These are phyloP conservation scores for Xerocomus spinulosus DNA, from an alignment of 768 basidiomycete genomes.

Conservation along the genomic window DNA sequence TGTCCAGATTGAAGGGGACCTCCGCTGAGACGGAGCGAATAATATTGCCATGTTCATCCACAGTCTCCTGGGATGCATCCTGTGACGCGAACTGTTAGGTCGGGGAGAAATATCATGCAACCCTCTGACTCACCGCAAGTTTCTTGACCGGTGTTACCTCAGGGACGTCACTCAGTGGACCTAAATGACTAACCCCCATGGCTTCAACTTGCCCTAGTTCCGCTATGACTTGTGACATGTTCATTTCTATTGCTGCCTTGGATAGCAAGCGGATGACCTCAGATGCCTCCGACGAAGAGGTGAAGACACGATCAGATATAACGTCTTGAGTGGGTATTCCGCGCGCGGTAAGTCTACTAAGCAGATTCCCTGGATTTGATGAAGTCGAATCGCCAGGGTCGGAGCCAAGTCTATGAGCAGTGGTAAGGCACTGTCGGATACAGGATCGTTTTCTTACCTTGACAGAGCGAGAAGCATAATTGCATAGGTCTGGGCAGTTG, in stretches of 20 bases:
- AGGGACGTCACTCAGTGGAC: slow-evolving; percentile 50
- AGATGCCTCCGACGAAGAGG: slow-evolving; percentile 51
- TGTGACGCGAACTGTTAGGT: slow-evolving; percentile 4
- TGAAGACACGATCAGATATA: slow-evolving; percentile 53
- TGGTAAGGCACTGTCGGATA: slow-evolving; percentile 10
- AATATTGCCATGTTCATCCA: slow-evolving; percentile 17
- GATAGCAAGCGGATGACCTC: slow-evolving; percentile 54
- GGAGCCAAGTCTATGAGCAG: slow-evolving; percentile 34
- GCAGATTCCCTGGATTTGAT: slow-evolving; percentile 29
- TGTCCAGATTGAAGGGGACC: slow-evolving; percentile 72
- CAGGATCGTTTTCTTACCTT: slow-evolving; percentile 36
- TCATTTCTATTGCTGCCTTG: slow-evolving; percentile 53
- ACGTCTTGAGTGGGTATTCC: slow-evolving; percentile 48
- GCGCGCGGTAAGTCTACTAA: slow-evolving; percentile 44
- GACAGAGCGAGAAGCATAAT: slow-evolving; percentile 58
- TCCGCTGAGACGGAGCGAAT: slow-evolving; percentile 27
- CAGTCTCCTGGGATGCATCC: slow-evolving; percentile 16
- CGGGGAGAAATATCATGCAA: neutral
- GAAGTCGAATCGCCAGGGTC: slow-evolving; percentile 23
- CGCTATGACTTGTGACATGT: slow-evolving; percentile 44
- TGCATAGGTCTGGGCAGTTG: slow-evolving; percentile 62
- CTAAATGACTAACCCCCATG: slow-evolving; percentile 36
- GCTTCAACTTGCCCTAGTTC: slow-evolving; percentile 55
- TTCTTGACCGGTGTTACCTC: slow-evolving; percentile 59
- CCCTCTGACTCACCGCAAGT: slow-evolving; percentile 33